A percentile compares a stretch with the other conserved stretches of the same genome.
Conservation (phyloP, 306 rosid species). For the Cucurbita maxima region DNA sequence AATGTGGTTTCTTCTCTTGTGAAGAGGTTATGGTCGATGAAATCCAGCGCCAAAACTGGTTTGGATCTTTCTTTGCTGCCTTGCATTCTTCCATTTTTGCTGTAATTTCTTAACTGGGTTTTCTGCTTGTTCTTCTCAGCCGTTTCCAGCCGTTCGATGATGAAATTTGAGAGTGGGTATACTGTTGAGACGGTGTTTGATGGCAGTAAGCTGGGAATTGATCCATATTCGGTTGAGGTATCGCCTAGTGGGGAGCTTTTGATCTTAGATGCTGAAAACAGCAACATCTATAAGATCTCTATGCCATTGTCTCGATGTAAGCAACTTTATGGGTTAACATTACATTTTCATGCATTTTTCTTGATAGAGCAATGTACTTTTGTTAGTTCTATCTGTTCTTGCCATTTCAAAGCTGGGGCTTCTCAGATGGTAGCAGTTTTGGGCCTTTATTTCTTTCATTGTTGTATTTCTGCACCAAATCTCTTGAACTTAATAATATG, state of each 20-base stretch:
- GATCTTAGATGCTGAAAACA: conserved; percentile 80
- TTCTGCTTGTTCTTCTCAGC: conserved; percentile 28
- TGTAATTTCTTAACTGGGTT: conserved; percentile 18
- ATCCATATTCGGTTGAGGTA: conserved; percentile 63
- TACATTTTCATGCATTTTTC: background rate
- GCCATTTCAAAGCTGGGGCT: conserved; percentile 8
- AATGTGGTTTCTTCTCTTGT: conserved; percentile 74
- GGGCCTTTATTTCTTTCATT: conserved; percentile 9
- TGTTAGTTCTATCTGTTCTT: conserved; percentile 10
- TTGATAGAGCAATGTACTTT: conserved; percentile 3
- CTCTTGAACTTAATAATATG: conserved; percentile 13
- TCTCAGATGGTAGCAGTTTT: conserved; percentile 14
- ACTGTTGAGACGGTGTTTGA: conserved; percentile 84
- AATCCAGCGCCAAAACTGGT: conserved; percentile 59
- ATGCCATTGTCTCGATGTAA: conserved; percentile 62
- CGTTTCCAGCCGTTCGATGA: conserved; percentile 58
- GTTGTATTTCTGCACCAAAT: background rate
- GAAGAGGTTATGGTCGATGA: conserved; percentile 76
- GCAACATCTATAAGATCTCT: conserved; percentile 74
- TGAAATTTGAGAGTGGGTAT: conserved; percentile 89
- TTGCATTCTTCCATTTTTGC: conserved; percentile 5
- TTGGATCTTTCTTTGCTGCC: background rate
- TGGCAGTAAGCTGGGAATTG: conserved; percentile 87
- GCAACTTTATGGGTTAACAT: conserved; percentile 6
- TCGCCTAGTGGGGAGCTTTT: conserved; percentile 66